These are phyloP conservation scores for Cytospora leucostoma DNA, from an alignment of 2,329 filamentous ascomycete species.

Conservation along the genomic window DNA sequence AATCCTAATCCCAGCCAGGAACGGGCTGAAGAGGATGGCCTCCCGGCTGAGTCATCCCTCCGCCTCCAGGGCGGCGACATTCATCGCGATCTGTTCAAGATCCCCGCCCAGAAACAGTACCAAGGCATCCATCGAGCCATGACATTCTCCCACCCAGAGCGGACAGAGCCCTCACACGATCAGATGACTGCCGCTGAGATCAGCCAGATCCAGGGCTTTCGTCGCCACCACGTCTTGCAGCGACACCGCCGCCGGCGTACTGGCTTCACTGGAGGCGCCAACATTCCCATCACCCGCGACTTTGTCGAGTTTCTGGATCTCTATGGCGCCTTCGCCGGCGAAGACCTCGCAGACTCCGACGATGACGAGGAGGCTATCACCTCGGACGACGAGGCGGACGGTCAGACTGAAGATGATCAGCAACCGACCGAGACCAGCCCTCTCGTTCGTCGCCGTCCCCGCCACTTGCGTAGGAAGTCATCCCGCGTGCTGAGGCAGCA, in stretches of 20 bases:
- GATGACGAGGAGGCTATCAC: constrained; percentile 58
- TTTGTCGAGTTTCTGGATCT: constrained; percentile 77
- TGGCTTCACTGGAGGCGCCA: constrained; percentile 30
- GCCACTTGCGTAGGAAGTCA: constrained; percentile 47
- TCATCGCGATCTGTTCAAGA: constrained; percentile 75
- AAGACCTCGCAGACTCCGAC: constrained; percentile 62
- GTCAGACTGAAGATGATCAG: constrained; percentile 43
- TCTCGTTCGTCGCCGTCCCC: constrained; percentile 57
- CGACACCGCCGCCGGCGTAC: constrained; percentile 33
- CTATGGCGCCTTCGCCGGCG: constrained; percentile 76
- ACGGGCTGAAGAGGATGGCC: constrained; percentile 12
- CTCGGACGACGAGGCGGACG: constrained; percentile 38
- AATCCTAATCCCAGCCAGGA: neutral
- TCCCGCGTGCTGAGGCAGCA: constrained; percentile 42
- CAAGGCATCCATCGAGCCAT: constrained; percentile 37
- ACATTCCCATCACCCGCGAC: constrained; percentile 60
- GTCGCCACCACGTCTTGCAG: constrained; percentile 48
- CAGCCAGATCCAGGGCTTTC: constrained; percentile 50
- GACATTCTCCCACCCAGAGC: constrained; percentile 28
- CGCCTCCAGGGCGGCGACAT: constrained; percentile 76
- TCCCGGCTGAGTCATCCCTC: constrained; percentile 62
- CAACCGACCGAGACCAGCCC: constrained; percentile 55
- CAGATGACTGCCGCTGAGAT: constrained; percentile 38
- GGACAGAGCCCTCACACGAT: constrained; percentile 22
- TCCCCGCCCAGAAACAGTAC: constrained; percentile 52